Evolutionary conservation across 768 basidiomycete species (phyloP).

Genomic region (Tubosaeta sp.): DNA sequence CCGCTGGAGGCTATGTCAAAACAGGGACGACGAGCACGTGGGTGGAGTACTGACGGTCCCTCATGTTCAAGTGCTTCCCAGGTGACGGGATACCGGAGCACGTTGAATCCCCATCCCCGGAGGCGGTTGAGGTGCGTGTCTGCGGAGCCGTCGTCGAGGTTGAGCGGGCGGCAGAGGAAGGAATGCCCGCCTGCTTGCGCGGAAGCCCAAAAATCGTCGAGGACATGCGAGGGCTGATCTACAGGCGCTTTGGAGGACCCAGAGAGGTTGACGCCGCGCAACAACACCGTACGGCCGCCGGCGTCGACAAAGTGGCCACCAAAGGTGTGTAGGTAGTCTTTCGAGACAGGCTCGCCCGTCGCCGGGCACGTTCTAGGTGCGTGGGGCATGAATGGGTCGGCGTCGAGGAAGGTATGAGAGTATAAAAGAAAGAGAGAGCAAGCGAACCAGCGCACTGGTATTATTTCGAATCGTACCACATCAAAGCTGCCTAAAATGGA

Average conservation of each 20-base stretch:
- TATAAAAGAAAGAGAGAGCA: neutral
- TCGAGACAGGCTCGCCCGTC: slow-evolving; percentile 12
- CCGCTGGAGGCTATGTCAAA: slow-evolving; percentile 46
- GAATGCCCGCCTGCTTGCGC: slow-evolving; percentile 65
- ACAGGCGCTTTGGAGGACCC: slow-evolving; percentile 84
- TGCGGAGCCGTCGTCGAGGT: slow-evolving; percentile 79
- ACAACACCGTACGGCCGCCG: slow-evolving; percentile 67
- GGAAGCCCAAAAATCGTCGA: slow-evolving; percentile 78
- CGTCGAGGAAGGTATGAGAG: neutral
- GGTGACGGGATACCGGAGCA: slow-evolving; percentile 75
- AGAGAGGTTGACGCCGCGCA: slow-evolving; percentile 94
- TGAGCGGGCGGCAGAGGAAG: slow-evolving; percentile 76
- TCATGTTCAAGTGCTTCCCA: slow-evolving; percentile 95
- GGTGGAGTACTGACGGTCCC: slow-evolving; percentile 74
- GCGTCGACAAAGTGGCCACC: slow-evolving; percentile 70
- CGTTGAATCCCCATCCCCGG: slow-evolving; percentile 90
- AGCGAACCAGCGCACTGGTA: neutral
- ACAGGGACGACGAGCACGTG: neutral
- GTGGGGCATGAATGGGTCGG: slow-evolving; percentile 18
- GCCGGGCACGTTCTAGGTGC: slow-evolving; percentile 16
- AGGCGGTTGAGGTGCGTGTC: slow-evolving; percentile 85
- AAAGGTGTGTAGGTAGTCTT: slow-evolving; percentile 57
- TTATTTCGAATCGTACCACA: slow-evolving; percentile 19
- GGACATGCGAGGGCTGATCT: slow-evolving; percentile 59
- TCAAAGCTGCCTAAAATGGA: slow-evolving; percentile 8